Percentiles rank a stretch among this genome's conserved stretches.
phyloP scores from a whole-genome alignment of 192 early-diverging fungal species.

The Phlyctochytrium bullatum region DNA sequence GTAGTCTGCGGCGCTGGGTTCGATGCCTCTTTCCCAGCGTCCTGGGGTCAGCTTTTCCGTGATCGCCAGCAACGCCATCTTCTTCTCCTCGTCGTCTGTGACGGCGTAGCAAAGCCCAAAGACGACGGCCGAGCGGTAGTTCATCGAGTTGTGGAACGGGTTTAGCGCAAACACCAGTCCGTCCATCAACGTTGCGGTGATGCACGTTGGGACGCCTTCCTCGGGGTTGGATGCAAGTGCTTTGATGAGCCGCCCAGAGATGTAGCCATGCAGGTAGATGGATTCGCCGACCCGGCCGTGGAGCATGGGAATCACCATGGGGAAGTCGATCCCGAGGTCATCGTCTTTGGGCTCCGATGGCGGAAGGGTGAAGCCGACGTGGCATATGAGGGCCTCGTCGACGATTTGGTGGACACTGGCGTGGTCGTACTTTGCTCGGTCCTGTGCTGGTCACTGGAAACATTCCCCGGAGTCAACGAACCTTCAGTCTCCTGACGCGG shows the following conservation, averaged over 20 bases:
- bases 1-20: background rate
- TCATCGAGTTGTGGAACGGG: constrained; percentile 50
- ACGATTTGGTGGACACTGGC: constrained; percentile 36
- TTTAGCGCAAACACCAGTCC: constrained; percentile 45
- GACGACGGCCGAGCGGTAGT: constrained; percentile 45
- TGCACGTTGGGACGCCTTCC: constrained; percentile 5
- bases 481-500: too few species aligned
- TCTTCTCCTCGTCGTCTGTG: constrained; percentile 35
- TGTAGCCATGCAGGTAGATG: constrained; percentile 48
- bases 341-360: constrained; percentile 37
- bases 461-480: too few species aligned
- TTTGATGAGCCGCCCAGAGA: constrained; percentile 16
- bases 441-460: too few species aligned
- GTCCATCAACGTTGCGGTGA: constrained; percentile 45
- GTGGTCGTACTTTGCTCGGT: constrained; percentile 43
- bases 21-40: background rate
- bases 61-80: constrained; percentile 36
- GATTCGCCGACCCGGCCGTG: constrained; percentile 46
- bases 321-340: constrained; percentile 14
- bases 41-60: constrained; percentile 34
- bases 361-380: constrained; percentile 47
- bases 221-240: constrained; percentile 1
- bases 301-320: constrained; percentile 57
- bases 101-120: constrained; percentile 46
- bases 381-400: constrained; percentile 46